A percentile compares a stretch with the other conserved stretches of the same genome.
phyloP scores from a whole-genome alignment of 2,329 filamentous ascomycete genomes.

The Ambrosiella xylebori region DNA sequence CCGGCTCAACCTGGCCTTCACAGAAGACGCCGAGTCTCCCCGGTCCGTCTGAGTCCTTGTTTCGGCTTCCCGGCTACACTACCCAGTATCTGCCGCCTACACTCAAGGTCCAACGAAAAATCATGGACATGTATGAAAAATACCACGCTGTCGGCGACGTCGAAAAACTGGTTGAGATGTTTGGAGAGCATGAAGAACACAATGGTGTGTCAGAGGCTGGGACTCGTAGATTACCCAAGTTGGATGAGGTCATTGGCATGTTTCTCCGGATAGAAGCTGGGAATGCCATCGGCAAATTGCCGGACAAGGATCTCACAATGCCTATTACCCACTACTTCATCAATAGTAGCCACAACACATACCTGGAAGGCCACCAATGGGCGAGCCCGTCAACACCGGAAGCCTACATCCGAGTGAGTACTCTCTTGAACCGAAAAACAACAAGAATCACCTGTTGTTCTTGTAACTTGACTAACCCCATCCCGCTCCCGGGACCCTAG shows the following conservation, averaged over 20 bases:
- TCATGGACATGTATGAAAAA: conserved; percentile 4
- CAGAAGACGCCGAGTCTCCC: background rate
- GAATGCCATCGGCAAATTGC: conserved; percentile 24
- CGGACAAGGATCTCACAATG: conserved; percentile 40
- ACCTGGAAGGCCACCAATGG: conserved; percentile 73
- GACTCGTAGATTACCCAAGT: background rate
- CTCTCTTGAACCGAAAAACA: background rate
- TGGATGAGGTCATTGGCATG: conserved; percentile 3
- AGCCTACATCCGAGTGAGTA: conserved; percentile 55
- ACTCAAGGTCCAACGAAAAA: conserved; percentile 7
- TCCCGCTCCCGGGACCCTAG: conserved; percentile 20
- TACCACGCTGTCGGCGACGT: background rate
- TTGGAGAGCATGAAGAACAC: background rate
- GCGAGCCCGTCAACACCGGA: conserved; percentile 60
- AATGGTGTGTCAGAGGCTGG: background rate
- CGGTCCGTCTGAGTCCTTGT: background rate
- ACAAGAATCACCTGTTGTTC: background rate
- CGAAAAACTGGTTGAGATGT: background rate
- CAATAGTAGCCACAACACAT: conserved; percentile 89
- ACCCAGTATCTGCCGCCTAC: conserved; percentile 7
- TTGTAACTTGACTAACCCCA: background rate
- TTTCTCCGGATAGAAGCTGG: conserved; percentile 9
- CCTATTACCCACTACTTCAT: conserved; percentile 85
- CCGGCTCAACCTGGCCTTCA: background rate
- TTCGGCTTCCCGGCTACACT: background rate